phyloP scores from a whole-genome alignment of 1,284 basidiomycete genomes.

The Moesziomyces sp. region DNA sequence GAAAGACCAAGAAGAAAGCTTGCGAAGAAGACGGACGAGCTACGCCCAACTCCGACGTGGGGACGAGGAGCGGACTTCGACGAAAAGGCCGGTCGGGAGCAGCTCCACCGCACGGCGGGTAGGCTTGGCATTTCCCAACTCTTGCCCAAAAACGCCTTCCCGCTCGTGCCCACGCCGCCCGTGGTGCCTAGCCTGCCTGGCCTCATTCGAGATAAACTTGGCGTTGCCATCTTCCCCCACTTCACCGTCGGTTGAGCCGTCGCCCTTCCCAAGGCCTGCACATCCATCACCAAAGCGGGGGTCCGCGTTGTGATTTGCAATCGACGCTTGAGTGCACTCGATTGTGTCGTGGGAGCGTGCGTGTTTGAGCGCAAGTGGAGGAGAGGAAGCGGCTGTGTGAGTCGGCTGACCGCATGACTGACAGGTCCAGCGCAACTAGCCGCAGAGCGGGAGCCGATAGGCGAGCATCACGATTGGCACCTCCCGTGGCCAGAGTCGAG shows the following conservation, averaged over 20 bases:
- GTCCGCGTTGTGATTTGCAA: not conserved
- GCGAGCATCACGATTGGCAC: not conserved
- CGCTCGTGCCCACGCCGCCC: no score
- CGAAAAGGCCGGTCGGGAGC: not conserved
- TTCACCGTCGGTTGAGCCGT: not conserved
- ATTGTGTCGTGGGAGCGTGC: not conserved
- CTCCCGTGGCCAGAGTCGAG: not conserved
- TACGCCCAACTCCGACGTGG: slow-evolving; percentile 16
- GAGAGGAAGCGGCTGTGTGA: not conserved
- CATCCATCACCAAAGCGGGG: not conserved
- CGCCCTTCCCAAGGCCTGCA: not conserved
- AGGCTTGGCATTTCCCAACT: slow-evolving; percentile 11
- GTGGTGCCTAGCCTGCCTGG: not conserved
- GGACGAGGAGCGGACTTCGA: not conserved
- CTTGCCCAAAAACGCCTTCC: no score
- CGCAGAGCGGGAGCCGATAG: not conserved
- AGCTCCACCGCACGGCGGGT: slow-evolving; percentile 1
- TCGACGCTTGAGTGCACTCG: not conserved
- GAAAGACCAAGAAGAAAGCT: not conserved
- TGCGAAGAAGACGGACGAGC: not conserved
- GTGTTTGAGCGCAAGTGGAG: not conserved
- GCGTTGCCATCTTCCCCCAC: not conserved
- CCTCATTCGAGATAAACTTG: not conserved
- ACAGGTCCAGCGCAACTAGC: not conserved
- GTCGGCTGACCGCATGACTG: slow-evolving; percentile 1